Evolutionary conservation across 2,329 filamentous ascomycete species (phyloP).

Genomic region (Paraphoma chrysanthemicola): DNA sequence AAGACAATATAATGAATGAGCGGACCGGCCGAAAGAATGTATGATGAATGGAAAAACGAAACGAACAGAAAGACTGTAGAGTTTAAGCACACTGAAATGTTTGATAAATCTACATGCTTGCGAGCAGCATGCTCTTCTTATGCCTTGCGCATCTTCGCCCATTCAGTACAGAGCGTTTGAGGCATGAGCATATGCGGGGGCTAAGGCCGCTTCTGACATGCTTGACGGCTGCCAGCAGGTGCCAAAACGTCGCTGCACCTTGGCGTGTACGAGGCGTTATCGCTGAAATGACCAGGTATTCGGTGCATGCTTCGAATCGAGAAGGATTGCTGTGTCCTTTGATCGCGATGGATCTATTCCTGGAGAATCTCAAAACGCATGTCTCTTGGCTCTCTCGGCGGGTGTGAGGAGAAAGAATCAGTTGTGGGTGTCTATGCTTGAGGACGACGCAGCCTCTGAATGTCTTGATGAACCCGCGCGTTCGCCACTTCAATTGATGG

Average conservation of each 20-base stretch:
- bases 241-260: constrained; percentile 2
- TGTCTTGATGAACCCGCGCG: no score
- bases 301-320: constrained; percentile 1
- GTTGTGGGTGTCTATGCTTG: no score
- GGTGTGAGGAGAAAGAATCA: no score
- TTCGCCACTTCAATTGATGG: no score
- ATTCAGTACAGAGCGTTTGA: no score
- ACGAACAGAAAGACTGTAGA: neutral
- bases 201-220: neutral
- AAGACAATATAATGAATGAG: constrained; percentile 4
- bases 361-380: neutral
- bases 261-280: neutral
- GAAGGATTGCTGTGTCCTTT: neutral
- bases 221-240: neutral
- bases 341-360: neutral
- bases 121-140: no score
- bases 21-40: constrained; percentile 17
- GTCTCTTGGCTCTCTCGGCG: neutral
- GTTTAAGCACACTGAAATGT: neutral
- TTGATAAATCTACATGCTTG: no score
- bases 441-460: no score
- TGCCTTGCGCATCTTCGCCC: no score
- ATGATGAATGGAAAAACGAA: constrained; percentile 1
- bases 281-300: neutral
- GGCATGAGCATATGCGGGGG: neutral